Evolutionary conservation across 2,329 filamentous ascomycete genomes (phyloP).

Genomic region (Pyrenophora graminea): DNA sequence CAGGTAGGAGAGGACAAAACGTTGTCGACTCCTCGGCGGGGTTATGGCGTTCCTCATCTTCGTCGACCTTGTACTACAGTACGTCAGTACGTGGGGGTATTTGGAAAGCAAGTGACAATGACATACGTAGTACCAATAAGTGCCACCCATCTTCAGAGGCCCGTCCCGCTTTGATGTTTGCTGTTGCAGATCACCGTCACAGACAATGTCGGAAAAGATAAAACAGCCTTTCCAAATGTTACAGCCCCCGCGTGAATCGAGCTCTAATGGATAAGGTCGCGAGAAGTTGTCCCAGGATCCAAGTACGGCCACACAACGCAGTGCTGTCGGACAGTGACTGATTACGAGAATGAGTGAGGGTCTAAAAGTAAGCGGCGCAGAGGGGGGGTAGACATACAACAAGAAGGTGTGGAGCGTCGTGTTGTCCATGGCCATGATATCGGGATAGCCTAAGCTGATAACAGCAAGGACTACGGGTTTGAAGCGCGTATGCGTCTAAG

Average conservation of each 20-base stretch:
- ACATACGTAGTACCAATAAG: conserved; percentile 94
- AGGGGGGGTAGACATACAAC: conserved; percentile 41
- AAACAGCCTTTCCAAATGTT: conserved; percentile 88
- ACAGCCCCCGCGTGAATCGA: conserved; percentile 73
- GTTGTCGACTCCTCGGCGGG: conserved; percentile 73
- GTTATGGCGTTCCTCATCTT: conserved; percentile 78
- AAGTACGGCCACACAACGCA: conserved; percentile 75
- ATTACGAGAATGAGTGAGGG: conserved; percentile 26
- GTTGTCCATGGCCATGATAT: conserved; percentile 38
- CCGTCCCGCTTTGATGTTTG: conserved; percentile 67
- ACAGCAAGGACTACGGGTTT: conserved; percentile 31
- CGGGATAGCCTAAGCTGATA: conserved; percentile 34
- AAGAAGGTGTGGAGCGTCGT: conserved; percentile 70
- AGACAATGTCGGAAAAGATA: conserved; percentile 82
- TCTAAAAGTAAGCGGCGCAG: conserved; percentile 18
- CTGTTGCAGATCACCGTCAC: conserved; percentile 67
- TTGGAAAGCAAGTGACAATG: conserved; percentile 44
- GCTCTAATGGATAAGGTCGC: conserved; percentile 77
- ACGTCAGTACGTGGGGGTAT: conserved; percentile 15
- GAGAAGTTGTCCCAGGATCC: conserved; percentile 97
- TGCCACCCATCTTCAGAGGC: conserved; percentile 87
- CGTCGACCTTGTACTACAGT: conserved; percentile 78
- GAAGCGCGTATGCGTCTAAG: conserved; percentile 36
- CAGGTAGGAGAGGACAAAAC: conserved; percentile 81
- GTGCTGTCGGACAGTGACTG: conserved; percentile 49